Evolutionary conservation across 805 yeast genomes (phyloP), one percentile per base, ranked within the genome.

Genomic region (Candida oleophila): DNA sequence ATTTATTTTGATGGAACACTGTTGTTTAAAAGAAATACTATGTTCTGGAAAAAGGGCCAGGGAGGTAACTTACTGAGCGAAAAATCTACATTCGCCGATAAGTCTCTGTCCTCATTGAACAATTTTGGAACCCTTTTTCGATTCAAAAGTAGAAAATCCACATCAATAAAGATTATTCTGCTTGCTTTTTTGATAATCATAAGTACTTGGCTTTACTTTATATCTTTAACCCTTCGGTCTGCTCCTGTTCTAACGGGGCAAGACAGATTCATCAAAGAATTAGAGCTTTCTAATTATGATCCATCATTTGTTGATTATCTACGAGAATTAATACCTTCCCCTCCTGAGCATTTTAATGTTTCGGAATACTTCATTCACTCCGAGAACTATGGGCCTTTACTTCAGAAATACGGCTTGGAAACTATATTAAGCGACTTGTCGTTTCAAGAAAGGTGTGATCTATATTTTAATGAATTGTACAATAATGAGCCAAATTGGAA

Each of bases 391-490:
- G 45, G 34, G 8, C 28, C 35, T 3, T 11, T 42, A 21, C 14
- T 15, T 20, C 32, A 36, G 16, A 21, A 22, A 3, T 21, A 42
- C 19, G 40, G 20, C 8, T 35, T 55, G 15, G 46, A 44, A 30
- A 43, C 49, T 14, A 35, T 56, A 11, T 43, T 56, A 19, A 21
- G 41, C 7, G 33, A 47, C 16, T 21, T 38, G 4, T 19, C 41
- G 21, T 44, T 44, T 28, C 32, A 47, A 11, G 48, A 52, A n/a
- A 47, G 63, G 22, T 62, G 68, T 54, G 54, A 56, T 22, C 40
- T 51, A 7, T 62, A 52, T 45, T 60, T 61, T 47, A 49, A 55
- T 15, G 48, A 51, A 20, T 36, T 52, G 15, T 41, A 43, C 30
- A 30, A 19, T 3, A 18, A 30, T 2, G 53, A 57, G 15, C 22